A percentile compares a stretch with the other conserved stretches of the same genome.
Evolutionary conservation across 345 rosid genomes (phyloP).

Genomic region (Sisymbrium altissimum): DNA sequence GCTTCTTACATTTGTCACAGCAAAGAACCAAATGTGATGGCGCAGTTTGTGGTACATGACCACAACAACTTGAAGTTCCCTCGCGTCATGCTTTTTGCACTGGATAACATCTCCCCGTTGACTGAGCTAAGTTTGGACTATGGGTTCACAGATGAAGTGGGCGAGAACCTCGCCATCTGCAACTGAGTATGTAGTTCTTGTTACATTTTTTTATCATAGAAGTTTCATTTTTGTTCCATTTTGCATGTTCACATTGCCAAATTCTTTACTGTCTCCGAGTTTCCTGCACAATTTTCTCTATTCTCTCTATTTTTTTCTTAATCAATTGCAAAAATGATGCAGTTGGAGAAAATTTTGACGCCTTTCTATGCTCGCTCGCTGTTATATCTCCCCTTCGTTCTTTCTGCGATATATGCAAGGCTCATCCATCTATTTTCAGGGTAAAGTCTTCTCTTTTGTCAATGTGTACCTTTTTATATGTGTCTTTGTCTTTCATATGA

Average conservation of each 20-base stretch:
- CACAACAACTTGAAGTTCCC: conserved; percentile 82
- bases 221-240: neutral
- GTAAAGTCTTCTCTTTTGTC: conserved; percentile 2
- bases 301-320: neutral
- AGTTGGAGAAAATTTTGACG: neutral
- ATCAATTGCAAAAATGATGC: neutral
- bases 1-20: conserved; percentile 89
- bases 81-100: conserved; percentile 80
- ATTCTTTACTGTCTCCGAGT: neutral
- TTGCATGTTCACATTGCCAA: neutral
- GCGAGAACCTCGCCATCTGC: conserved; percentile 62
- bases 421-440: neutral
- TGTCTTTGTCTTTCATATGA: neutral
- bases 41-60: conserved; percentile 71
- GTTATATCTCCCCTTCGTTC: no score
- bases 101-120: conserved; percentile 83
- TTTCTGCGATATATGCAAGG: no score
- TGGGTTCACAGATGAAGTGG: conserved; percentile 71
- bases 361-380: no score
- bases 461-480: neutral
- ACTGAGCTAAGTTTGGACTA: conserved; percentile 85
- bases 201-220: neutral
- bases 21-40: conserved; percentile 70
- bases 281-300: neutral
- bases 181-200: conserved; percentile 1